Conservation (phyloP, 495 filamentous ascomycete genomes). For the Amphirosellinia nigrospora region DNA sequence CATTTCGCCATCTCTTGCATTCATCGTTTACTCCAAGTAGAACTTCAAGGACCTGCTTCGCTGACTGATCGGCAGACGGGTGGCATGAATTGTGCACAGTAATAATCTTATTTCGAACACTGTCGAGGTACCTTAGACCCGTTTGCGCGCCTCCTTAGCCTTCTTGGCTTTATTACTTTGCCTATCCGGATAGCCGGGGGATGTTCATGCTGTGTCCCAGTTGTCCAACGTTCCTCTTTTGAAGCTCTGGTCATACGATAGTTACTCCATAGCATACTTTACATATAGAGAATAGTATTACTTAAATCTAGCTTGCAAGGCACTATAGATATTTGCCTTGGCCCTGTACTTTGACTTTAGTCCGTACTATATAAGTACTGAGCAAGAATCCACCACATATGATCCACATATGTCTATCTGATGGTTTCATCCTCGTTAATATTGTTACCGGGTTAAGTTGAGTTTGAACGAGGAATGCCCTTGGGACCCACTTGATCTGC, state of each 20-base stretch:
- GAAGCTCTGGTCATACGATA: slow-evolving; percentile 20
- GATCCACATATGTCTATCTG: neutral
- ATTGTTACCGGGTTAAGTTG: neutral
- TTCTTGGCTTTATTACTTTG: neutral
- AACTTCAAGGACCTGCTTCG: neutral
- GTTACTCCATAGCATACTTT: no score
- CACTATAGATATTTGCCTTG: neutral
- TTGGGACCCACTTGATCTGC: slow-evolving; percentile 18
- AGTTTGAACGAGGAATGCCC: neutral
- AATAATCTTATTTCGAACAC: neutral
- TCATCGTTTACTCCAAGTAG: neutral
- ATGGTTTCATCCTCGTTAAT: slow-evolving; percentile 2
- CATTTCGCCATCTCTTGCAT: slow-evolving; percentile 23
- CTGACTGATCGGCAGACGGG: slow-evolving; percentile 13
- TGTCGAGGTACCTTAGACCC: slow-evolving; percentile 13
- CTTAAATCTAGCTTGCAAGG: neutral
- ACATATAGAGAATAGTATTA: neutral
- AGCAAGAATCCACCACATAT: neutral
- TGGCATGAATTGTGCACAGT: slow-evolving; percentile 1
- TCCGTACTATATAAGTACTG: neutral
- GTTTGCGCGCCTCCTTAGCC: slow-evolving; percentile 9
- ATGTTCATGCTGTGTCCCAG: neutral
- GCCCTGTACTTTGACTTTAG: neutral
- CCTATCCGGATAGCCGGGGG: slow-evolving; percentile 14
- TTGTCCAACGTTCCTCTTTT: slow-evolving; percentile 5